Percentiles rank a stretch among this genome's conserved stretches.
These are phyloP conservation scores for Macroventuria anomochaeta DNA, from an alignment of 2,329 filamentous ascomycete species.

Conservation along the genomic window DNA sequence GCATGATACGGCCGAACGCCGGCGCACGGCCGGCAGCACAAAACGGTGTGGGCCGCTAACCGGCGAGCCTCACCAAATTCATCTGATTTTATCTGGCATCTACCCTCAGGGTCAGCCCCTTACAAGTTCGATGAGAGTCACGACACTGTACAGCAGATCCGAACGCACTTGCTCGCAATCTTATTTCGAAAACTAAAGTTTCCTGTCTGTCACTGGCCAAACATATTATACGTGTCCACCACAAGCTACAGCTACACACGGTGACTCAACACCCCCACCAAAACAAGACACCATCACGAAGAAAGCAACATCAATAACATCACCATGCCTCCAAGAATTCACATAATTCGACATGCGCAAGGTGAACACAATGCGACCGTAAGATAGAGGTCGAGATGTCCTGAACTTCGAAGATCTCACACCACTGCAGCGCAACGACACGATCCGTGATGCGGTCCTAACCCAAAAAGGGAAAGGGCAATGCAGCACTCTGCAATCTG, in stretches of 20 bases:
- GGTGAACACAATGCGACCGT: slow-evolving; percentile 74
- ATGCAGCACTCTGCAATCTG: slow-evolving; percentile 67
- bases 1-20: no score
- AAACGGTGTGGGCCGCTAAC: no score
- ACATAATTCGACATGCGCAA: slow-evolving; percentile 72
- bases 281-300: neutral
- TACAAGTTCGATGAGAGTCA: no score
- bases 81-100: no score
- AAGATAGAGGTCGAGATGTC: slow-evolving; percentile 5
- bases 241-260: neutral
- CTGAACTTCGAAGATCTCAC: neutral
- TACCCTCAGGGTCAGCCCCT: no score
- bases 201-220: no score
- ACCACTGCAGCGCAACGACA: slow-evolving; percentile 70
- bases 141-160: neutral
- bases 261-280: slow-evolving; percentile 16
- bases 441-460: slow-evolving; percentile 77
- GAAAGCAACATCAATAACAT: slow-evolving; percentile 8
- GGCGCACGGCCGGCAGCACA: no score
- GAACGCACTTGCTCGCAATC: no score
- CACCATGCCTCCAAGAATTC: slow-evolving; percentile 36
- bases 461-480: slow-evolving; percentile 78
- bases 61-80: no score
- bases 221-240: no score
- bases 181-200: no score